phyloP scores from a whole-genome alignment of 2,329 filamentous ascomycete genomes.

The Sclerotinia trifoliorum region DNA sequence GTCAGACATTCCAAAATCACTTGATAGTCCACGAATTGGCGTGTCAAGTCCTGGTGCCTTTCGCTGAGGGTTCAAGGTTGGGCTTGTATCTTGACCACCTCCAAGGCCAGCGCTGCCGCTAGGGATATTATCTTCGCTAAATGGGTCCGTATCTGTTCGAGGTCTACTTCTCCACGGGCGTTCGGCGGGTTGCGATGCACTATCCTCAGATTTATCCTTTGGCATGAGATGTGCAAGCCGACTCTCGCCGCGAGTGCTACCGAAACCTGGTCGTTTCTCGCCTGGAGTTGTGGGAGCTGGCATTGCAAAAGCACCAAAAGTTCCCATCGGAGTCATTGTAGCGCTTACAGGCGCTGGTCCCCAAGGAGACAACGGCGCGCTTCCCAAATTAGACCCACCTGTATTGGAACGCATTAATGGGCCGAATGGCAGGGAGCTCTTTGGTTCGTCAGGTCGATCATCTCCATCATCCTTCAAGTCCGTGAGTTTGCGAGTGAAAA shows the following conservation, averaged over 20 bases:
- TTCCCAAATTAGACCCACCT: slow-evolving; percentile 45
- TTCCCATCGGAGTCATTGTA: slow-evolving; percentile 71
- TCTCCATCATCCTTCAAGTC: slow-evolving; percentile 54
- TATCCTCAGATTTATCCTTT: slow-evolving; percentile 71
- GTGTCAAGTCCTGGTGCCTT: slow-evolving; percentile 47
- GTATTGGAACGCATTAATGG: slow-evolving; percentile 56
- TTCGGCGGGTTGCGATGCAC: slow-evolving; percentile 51
- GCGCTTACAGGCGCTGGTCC: slow-evolving; percentile 50
- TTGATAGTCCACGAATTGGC: slow-evolving; percentile 44
- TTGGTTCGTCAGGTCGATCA: slow-evolving; percentile 53
- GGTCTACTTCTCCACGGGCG: slow-evolving; percentile 61
- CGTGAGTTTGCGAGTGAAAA: slow-evolving; percentile 53
- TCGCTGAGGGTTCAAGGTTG: slow-evolving; percentile 46
- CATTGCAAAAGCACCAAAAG: slow-evolving; percentile 88
- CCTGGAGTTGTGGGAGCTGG: slow-evolving; percentile 53
- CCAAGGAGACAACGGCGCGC: slow-evolving; percentile 50
- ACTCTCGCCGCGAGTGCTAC: slow-evolving; percentile 70
- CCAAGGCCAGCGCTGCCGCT: slow-evolving; percentile 72
- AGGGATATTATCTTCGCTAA: slow-evolving; percentile 60
- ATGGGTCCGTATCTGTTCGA: slow-evolving; percentile 73
- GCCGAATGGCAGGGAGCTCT: slow-evolving; percentile 44
- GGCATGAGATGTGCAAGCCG: slow-evolving; percentile 81
- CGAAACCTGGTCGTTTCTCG: slow-evolving; percentile 71
- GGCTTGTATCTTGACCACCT: slow-evolving; percentile 69
- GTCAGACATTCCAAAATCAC: slow-evolving; percentile 63